Base-by-base conservation (phyloP, 768 basidiomycete genomes). In the Lentinula aciculospora region DNA sequence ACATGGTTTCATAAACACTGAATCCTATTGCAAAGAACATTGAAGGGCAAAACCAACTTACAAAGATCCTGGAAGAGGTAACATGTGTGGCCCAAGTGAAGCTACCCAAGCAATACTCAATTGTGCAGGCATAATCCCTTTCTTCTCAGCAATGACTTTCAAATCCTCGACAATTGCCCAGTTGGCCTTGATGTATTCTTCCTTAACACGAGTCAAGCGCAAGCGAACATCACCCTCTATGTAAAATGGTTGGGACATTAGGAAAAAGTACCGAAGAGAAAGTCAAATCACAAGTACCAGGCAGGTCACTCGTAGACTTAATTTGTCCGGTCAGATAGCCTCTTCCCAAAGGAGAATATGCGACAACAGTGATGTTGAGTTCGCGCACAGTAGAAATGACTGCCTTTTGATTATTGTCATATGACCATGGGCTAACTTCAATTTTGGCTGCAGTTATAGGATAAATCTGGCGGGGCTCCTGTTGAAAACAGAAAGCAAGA, bases 61-160 rank as follows among this genome's bases (percentile, higher is more conserved):
- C 46, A 46, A 57, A 23, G 76, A 77, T 19, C 82, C 81, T 3
- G 81, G 81, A 29, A 82, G 72, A 4, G 82, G 80, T 47, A 83
- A 74, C 44, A 80, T 74, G 61, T 77, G 72, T 0, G 63, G 21
- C 2, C 77, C 74, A 4, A 73, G 68, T 0, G 72, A 66, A 21
- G 62, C 48, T 0, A 80, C 76, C 79, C 79, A 80, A 6, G 71
- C 76, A 17, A 80, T 70, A 57, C 63, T 66, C 15, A 79, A 67
- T 56, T 80, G 78, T 1, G 70, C 75, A 9, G 77, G 67, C 3
- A 76, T 75, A 31, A 81, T 63, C 0, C 71, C 70, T 65, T 77
- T 79, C 64, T 68, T 71, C 57, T 72, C 57, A 0, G 79, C 79
- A 10, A 83, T 62, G 21, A 61, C 66, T n/a, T 71, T 59, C 44